Evolutionary conservation across 495 filamentous ascomycete species (phyloP).

Genomic region (Hypoxylon rickii): DNA sequence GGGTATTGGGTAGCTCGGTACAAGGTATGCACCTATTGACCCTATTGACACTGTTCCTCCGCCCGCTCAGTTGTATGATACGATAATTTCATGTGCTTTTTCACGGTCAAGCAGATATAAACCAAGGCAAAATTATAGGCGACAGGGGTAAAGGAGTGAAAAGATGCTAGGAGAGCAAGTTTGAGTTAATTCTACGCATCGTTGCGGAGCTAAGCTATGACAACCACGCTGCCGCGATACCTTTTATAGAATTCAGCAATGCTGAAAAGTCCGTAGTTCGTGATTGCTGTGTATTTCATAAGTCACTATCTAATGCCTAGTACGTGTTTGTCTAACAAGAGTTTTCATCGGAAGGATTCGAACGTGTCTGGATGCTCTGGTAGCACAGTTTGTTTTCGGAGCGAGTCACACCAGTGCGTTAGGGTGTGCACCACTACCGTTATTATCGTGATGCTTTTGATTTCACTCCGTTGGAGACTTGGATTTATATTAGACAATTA

Average conservation of each 20-base stretch:
- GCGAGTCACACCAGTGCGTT: not conserved
- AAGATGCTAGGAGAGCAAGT: constrained; percentile 18
- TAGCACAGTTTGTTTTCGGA: not conserved
- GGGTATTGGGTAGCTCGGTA: no score
- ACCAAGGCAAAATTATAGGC: no score
- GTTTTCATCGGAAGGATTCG: no score
- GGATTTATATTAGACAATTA: not conserved
- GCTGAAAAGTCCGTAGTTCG: no score
- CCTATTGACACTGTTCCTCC: no score
- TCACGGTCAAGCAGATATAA: no score
- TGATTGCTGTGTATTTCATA: no score
- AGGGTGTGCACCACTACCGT: not conserved
- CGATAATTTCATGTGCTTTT: no score
- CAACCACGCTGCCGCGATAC: not conserved
- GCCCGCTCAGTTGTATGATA: no score
- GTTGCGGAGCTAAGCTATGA: constrained; percentile 3
- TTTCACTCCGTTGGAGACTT: not conserved
- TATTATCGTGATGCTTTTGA: not conserved
- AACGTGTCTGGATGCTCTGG: not conserved
- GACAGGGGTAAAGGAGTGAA: constrained; percentile 8
- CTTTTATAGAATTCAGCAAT: not conserved
- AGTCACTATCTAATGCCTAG: no score
- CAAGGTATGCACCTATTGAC: no score
- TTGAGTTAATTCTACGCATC: constrained; percentile 17
- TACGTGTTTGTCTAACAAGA: no score